These are phyloP conservation scores for Medicago lupulina DNA, from an alignment of 306 rosid species.

Conservation along the genomic window DNA sequence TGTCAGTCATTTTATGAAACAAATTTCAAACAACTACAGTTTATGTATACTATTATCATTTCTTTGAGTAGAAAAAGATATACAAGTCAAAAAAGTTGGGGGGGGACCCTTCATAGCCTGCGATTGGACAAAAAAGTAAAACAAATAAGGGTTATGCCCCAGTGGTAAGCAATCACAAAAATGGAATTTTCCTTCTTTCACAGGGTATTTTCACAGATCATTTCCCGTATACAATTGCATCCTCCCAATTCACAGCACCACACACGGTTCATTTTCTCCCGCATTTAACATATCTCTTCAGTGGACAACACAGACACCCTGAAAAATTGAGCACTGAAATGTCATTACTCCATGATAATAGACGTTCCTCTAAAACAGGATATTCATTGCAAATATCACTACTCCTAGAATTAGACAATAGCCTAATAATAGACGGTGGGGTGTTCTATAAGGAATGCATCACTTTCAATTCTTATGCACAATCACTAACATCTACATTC, in stretches of 20 bases:
- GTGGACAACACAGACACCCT: conserved; percentile 43
- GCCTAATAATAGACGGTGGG: too few species aligned
- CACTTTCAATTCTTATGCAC: too few species aligned
- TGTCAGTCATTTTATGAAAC: neutral
- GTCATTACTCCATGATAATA: conserved; percentile 25
- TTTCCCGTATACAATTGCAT: conserved; percentile 22
- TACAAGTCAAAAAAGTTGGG: conserved; percentile 10
- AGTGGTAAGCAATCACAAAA: conserved; percentile 46
- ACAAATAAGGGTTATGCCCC: conserved; percentile 13
- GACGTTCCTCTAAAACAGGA: conserved; percentile 3
- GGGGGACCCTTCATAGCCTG: neutral
- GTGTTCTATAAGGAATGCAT: too few species aligned
- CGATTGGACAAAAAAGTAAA: conserved; percentile 30
- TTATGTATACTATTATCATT: conserved; percentile 3
- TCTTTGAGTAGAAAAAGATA: conserved; percentile 28
- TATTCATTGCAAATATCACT: conserved; percentile 25
- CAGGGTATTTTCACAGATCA: conserved; percentile 7
- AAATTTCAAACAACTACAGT: neutral
- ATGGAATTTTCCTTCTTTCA: conserved; percentile 26
- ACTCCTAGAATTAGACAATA: too few species aligned
- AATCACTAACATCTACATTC: too few species aligned
- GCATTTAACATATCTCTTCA: conserved; percentile 21
- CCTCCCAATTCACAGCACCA: conserved; percentile 31
- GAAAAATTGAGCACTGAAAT: conserved; percentile 40
- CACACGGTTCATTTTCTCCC: conserved; percentile 30